A percentile compares a stretch with the other conserved stretches of the same genome.
phyloP scores from a whole-genome alignment of 495 filamentous ascomycete species.

The Parathielavia hyrcaniae region DNA sequence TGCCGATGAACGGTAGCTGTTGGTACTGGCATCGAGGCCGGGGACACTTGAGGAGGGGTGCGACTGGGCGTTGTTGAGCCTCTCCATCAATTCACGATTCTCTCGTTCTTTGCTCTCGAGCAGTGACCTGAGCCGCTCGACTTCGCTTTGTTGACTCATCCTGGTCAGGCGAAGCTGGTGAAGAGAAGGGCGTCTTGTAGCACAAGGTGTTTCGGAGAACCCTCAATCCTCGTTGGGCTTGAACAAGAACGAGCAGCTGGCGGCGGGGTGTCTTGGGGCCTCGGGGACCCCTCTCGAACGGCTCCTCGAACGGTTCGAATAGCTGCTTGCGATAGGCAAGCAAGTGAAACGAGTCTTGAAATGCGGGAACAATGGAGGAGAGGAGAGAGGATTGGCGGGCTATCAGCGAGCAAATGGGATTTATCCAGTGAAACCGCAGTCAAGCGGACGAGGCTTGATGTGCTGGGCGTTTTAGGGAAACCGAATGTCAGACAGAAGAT shows the following conservation, averaged over 20 bases:
- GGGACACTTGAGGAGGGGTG: constrained; percentile 3
- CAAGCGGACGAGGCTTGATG: constrained; percentile 26
- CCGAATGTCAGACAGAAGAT: constrained; percentile 9
- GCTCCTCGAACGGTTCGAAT: constrained; percentile 11
- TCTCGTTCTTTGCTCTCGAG: constrained; percentile 21
- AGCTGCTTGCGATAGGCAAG: constrained; percentile 9
- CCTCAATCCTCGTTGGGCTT: constrained; percentile 13
- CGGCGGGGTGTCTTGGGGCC: constrained; percentile 1
- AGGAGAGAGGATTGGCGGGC: constrained; percentile 22
- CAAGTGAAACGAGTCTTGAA: constrained; percentile 10
- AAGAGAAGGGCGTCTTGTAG: neutral
- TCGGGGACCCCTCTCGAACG: neutral
- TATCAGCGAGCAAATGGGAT: constrained; percentile 27
- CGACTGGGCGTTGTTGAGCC: constrained; percentile 22
- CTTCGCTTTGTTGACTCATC: constrained; percentile 23
- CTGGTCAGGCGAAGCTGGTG: constrained; percentile 2
- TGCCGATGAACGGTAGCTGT: constrained; percentile 31
- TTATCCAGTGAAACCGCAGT: constrained; percentile 35
- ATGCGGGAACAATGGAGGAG: neutral
- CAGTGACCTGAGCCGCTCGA: constrained; percentile 19
- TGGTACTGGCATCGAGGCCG: constrained; percentile 22
- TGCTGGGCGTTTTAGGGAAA: constrained; percentile 2
- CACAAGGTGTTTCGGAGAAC: constrained; percentile 1
- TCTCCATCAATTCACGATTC: constrained; percentile 15
- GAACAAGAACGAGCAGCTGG: neutral